Evolutionary conservation across 2,329 filamentous ascomycete genomes (phyloP).

Genomic region (Trichoderma atroviride): DNA sequence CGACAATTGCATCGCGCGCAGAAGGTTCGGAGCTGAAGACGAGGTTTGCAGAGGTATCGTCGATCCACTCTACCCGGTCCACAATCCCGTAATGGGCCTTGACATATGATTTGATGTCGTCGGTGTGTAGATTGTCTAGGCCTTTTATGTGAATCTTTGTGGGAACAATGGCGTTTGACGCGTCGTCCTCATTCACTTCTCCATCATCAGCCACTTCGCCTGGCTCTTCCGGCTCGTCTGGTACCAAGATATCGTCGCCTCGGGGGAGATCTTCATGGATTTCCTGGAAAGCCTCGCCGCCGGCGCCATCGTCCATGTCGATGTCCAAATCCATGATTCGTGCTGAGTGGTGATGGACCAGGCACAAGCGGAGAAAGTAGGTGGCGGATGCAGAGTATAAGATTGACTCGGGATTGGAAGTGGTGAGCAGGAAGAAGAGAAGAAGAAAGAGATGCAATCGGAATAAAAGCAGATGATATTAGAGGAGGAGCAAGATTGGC

Average conservation of each 20-base stretch:
- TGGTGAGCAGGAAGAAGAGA: conserved; percentile 40
- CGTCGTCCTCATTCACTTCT: conserved; percentile 30
- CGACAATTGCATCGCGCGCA: conserved; percentile 58
- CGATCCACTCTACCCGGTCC: conserved; percentile 84
- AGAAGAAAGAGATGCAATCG: not conserved
- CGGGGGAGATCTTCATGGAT: conserved; percentile 35
- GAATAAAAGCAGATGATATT: not conserved
- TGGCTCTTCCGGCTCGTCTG: conserved; percentile 43
- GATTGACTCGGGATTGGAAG: not conserved
- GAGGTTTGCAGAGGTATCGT: conserved; percentile 88
- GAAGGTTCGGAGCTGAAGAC: conserved; percentile 64
- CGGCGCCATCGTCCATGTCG: conserved; percentile 68
- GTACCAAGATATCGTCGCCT: conserved; percentile 45
- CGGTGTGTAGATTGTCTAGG: conserved; percentile 77
- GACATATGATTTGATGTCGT: conserved; percentile 77
- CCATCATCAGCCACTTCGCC: conserved; percentile 45
- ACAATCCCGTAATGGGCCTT: conserved; percentile 64
- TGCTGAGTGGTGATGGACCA: not conserved
- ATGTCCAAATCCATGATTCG: conserved; percentile 66
- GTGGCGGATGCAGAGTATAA: not conserved
- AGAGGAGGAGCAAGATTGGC: not conserved
- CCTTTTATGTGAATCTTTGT: conserved; percentile 82
- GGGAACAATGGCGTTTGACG: conserved; percentile 38
- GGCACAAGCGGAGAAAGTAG: not conserved
- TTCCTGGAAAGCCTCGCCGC: conserved; percentile 36